Percentiles rank a stretch among this genome's conserved stretches.
phyloP scores from a whole-genome alignment of 1,139 yeast genomes.

The Pichia sp. region DNA sequence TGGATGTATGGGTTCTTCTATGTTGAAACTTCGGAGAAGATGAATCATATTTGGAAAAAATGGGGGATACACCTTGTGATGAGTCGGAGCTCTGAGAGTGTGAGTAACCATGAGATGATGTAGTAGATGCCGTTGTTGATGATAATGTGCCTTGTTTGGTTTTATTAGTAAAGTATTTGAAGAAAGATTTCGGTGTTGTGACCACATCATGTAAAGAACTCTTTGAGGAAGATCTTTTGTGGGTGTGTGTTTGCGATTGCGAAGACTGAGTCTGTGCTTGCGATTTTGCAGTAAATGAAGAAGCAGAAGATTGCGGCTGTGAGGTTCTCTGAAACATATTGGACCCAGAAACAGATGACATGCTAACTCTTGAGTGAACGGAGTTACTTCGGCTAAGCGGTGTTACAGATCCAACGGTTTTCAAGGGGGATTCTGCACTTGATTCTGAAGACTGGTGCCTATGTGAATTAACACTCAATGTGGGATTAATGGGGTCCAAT shows the following conservation, averaged over 20 bases:
- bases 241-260: too few species aligned
- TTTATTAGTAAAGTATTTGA: slow-evolving; percentile 24
- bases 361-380: slow-evolving; percentile 1
- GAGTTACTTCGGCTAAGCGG: not conserved
- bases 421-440: not conserved
- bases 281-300: not conserved
- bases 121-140: not conserved
- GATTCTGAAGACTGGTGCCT: not conserved
- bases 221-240: slow-evolving; percentile 23
- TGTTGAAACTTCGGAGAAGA: not conserved
- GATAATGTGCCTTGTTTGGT: too few species aligned
- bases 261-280: too few species aligned
- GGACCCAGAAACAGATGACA: too few species aligned
- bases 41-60: not conserved
- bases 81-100: slow-evolving; percentile 1
- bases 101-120: not conserved
- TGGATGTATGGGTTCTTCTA: too few species aligned
- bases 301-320: not conserved
- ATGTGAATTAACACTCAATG: not conserved
- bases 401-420: not conserved
- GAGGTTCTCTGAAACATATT: slow-evolving; percentile 5
- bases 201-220: slow-evolving; percentile 24
- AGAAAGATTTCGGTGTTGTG: slow-evolving; percentile 27
- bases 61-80: not conserved
- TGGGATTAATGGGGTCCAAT: not conserved